Evolutionary conservation across 1,284 basidiomycete species (phyloP), one percentile per base, ranked within the genome.

Genomic region (Phlebopus sp.): DNA sequence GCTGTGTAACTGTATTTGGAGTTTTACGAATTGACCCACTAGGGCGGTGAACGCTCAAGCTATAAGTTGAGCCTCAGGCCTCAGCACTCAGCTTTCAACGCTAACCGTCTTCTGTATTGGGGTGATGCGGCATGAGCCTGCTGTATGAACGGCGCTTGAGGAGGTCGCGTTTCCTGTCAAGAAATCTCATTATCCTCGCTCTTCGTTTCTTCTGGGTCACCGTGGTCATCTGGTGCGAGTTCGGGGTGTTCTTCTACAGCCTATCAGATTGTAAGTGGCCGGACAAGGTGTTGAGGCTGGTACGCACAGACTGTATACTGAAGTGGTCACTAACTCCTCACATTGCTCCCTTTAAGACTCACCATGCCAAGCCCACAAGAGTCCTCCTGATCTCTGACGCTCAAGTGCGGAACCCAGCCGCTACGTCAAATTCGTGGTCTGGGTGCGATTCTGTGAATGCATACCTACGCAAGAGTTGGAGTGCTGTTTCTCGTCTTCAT

Each of bases 381-480:
- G 74, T 94, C 10, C 79, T 96, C 19, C 69, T 95, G 41, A 69
- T 93, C 18, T 80, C 91, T 9, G 92, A 94, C 66, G 88, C 89
- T 1, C 92, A 92, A 63, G 79, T 95, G 10, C 77, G 86, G 5
- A 84, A 92, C 62, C 72, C 76, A 53, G 62, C 82, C 46, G 76
- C 73, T 54, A 68, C 51, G 52, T 90, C 19, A 77, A 79, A 56
- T 58, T 79, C 53, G 66, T 92, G 46, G 75, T 75, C 64, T 8
- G 44, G 45, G 1, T 45, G 54, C 27, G 43, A 54, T 18, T 21
- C 42, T 19, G 48, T 56, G 72, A 78, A 54, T 82, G 91, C 69
- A 68, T 90, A 91, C 61, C 69, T 94, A 53, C 78, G 87, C 44
- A 94, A 92, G 68, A 85, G 79, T 58, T 96, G 92, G 92, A 76